Evolutionary conservation across 768 basidiomycete species (phyloP).

Genomic region (Plicaturopsis crispa): DNA sequence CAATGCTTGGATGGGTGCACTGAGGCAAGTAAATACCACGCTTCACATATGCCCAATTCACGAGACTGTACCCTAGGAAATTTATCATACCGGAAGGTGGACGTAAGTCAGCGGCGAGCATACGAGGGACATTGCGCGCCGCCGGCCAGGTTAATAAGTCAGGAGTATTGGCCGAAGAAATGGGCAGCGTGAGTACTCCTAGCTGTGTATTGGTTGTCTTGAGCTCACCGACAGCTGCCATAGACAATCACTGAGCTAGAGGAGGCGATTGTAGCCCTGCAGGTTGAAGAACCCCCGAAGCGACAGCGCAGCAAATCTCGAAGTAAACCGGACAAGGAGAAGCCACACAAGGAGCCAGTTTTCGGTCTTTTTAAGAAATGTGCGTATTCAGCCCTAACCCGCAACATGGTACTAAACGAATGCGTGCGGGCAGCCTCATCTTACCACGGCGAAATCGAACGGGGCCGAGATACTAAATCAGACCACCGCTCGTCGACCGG

Average conservation of each 20-base stretch:
- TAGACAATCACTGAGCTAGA: slow-evolving; percentile 60
- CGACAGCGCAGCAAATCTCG: slow-evolving; percentile 22
- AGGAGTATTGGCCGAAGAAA: slow-evolving; percentile 52
- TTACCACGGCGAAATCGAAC: slow-evolving; percentile 22
- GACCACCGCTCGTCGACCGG: slow-evolving; percentile 10
- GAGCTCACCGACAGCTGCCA: slow-evolving; percentile 2
- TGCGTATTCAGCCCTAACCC: slow-evolving; percentile 18
- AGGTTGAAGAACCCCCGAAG: slow-evolving; percentile 30
- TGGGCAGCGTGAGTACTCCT: slow-evolving; percentile 44
- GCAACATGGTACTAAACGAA: slow-evolving; percentile 5
- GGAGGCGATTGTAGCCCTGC: slow-evolving; percentile 35
- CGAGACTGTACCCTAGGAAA: slow-evolving; percentile 37
- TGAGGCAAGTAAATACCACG: slow-evolving; percentile 42
- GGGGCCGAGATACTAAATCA: no score
- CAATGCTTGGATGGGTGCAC: slow-evolving; percentile 62
- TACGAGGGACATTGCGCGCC: slow-evolving; percentile 30
- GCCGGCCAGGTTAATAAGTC: slow-evolving; percentile 43
- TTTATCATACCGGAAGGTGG: slow-evolving; percentile 45
- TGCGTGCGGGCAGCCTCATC: slow-evolving; percentile 11
- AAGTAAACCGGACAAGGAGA: slow-evolving; percentile 38
- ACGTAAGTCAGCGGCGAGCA: slow-evolving; percentile 25
- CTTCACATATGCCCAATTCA: slow-evolving; percentile 11
- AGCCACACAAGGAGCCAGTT: slow-evolving; percentile 23
- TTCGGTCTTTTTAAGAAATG: slow-evolving; percentile 62
- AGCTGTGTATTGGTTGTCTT: slow-evolving; percentile 1